Evolutionary conservation across 208 protist genomes (phyloP), one percentile per base, ranked within the genome.

Genomic region (Plasmodiophora brassicae): DNA sequence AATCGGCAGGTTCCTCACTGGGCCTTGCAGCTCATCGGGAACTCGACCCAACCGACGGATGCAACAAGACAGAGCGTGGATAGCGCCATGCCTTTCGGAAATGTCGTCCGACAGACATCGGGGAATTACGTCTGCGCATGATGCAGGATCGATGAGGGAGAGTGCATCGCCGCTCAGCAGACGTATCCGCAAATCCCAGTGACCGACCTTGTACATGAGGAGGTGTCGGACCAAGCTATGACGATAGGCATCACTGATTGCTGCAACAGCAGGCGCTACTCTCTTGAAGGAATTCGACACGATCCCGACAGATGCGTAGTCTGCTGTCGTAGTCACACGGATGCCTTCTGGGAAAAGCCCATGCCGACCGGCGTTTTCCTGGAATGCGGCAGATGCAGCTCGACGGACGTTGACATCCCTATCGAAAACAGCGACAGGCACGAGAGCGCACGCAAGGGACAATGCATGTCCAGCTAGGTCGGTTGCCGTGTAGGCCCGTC

Each of bases 231-330:
- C 85, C 89, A 99, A 94, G 36, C 90, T 35, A 44, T 78, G 46
- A 5, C 93, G 90, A 91, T 98, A 98, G 1, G 94, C 87, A 20
- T 22, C 85, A n/a, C n/a, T n/a, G 85, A 88, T 85, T 45, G 60
- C 43, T n/a, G 90, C 92, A n/a, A 96, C 88, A 1, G 85, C 85
- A 1, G 92, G 91, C 10, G 94, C 94, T 1, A 99, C 93, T 0
- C 88, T 89, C 8, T 94, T 89, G 91, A 97, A 99, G 1, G 97
- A 93, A 87, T 96, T 90, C 39, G 90, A 90, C n/a, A 95, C 86
- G 45, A 95, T 96, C 36, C 95, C 94, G 20, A 99, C 92, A 0
- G 96, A 90, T 88, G 98, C 98, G 92, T 98, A 99, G 92, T 99
- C 97, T 35, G 97, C 97, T 1, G 90, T 92, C 0, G 94, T 97